Percentiles rank a stretch among this genome's conserved stretches.
Evolutionary conservation across 441 rosid genomes (phyloP).

Genomic region (Bruguiera hainesii): DNA sequence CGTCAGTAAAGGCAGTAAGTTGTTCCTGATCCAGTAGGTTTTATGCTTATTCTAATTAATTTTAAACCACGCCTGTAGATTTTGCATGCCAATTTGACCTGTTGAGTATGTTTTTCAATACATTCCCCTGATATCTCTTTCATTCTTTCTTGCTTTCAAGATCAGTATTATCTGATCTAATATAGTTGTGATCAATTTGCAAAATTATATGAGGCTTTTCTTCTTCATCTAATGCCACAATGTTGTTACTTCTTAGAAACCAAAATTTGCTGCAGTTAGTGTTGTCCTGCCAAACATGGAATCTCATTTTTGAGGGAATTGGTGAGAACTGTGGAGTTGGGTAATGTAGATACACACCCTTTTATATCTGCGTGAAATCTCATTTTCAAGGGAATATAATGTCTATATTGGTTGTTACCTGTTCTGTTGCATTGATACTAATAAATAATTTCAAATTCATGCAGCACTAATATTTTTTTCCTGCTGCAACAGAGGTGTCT

Average conservation of each 20-base stretch:
- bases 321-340: background rate
- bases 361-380: background rate
- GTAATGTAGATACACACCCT: background rate
- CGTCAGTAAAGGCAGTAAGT: slow-evolving; percentile 92
- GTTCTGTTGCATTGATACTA: background rate
- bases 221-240: too few species aligned
- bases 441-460: slow-evolving; percentile 2
- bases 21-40: background rate
- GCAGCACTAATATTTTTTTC: slow-evolving; percentile 16
- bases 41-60: background rate
- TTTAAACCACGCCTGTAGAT: background rate
- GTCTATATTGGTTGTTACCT: background rate
- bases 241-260: too few species aligned
- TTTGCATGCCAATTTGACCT: background rate
- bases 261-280: too few species aligned
- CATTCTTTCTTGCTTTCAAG: background rate
- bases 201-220: background rate
- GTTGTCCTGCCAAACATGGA: background rate
- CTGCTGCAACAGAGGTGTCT: slow-evolving; percentile 74
- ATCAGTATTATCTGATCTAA: background rate
- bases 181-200: background rate
- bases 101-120: background rate
- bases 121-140: background rate
- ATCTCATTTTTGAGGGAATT: background rate
- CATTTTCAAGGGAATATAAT: too few species aligned